Percentiles rank a stretch among this genome's conserved stretches.
Evolutionary conservation across 805 yeast genomes (phyloP).

Genomic region (Nakazawaea laoshanensis): DNA sequence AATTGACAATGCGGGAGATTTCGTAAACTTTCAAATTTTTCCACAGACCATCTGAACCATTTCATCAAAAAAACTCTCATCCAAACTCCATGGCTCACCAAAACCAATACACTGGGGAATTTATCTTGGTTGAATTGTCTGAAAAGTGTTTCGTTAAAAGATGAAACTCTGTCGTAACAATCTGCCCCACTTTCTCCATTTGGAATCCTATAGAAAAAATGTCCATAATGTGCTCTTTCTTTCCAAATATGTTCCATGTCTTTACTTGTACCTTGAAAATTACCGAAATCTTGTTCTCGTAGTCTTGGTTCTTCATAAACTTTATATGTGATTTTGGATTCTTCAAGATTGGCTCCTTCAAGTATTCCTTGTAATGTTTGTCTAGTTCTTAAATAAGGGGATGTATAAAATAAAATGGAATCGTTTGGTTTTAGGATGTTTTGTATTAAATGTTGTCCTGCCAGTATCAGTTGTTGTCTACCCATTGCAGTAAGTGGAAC

Average conservation of each 20-base stretch:
- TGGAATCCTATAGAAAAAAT: conserved; percentile 82
- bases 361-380: conserved; percentile 73
- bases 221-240: conserved; percentile 83
- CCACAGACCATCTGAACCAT: conserved; percentile 92
- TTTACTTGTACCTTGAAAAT: conserved; percentile 70
- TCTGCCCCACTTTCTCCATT: conserved; percentile 96
- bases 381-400: conserved; percentile 80
- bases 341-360: conserved; percentile 32
- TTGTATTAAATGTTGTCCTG: conserved; percentile 43
- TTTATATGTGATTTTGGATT: conserved; percentile 34
- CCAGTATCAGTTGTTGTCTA: conserved; percentile 49
- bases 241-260: conserved; percentile 79
- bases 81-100: conserved; percentile 94
- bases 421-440: conserved; percentile 38
- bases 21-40: conserved; percentile 73
- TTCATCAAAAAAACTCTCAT: conserved; percentile 88
- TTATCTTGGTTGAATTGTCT: conserved; percentile 64
- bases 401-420: conserved; percentile 68
- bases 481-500: conserved; percentile 70
- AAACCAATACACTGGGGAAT: conserved; percentile 73
- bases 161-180: conserved; percentile 84
- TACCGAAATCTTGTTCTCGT: conserved; percentile 94
- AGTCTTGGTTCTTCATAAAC: conserved; percentile 84
- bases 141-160: conserved; percentile 80
- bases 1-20: conserved; percentile 84